Base-by-base conservation (phyloP, 495 filamentous ascomycete genomes). In the Melanomma pulvis-pyrius region DNA sequence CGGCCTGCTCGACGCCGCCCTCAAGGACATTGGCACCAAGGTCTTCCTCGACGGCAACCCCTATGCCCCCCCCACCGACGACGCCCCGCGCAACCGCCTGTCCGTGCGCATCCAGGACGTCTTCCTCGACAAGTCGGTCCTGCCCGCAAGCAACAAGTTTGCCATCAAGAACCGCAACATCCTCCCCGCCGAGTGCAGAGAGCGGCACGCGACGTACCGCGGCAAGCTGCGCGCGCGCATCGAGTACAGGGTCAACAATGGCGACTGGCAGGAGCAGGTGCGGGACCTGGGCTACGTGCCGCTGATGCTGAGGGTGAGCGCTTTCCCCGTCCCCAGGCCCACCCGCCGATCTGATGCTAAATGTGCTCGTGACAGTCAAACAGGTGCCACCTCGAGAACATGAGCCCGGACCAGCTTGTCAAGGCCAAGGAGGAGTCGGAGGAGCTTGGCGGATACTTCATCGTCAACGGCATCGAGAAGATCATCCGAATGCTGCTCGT, bases 381-480 rank as follows among this genome's bases (percentile, higher is more conserved):
- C 73, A 83, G 88, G 72, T 98, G 94, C 73, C 91, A 98, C 75
- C 84, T 98, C 47, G 87, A 96, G 76, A 88, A 88, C 22, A 85
- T 92, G 62, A 85, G 90, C 0, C 94, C 94, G 5, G 85, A 89
- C 11, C 82, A 89, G 71, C 83, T 98, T 17, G 91, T 97, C 22
- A 79, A 86, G 49, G 84, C 86, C 53, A 96, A 97, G 76, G 93
- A 97, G 75, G 93, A 97, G 73, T 88, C 92, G 0, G 93, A 97
- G 76, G 93, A 97, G 75, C 75, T 96, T 9, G 93, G 93, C 36
- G 93, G 93, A 46, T 97, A 96, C 76, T 97, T 96, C 74, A 85
- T 98, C 69, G 86, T 98, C 69, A 97, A 97, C 68, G 94, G 94
- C 58, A 97, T 90, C 53, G 94, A 98, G 75, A 98, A 97, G 80